Conservation (phyloP, 192 early-diverging fungal species). For the Powellomyces hirtus region DNA sequence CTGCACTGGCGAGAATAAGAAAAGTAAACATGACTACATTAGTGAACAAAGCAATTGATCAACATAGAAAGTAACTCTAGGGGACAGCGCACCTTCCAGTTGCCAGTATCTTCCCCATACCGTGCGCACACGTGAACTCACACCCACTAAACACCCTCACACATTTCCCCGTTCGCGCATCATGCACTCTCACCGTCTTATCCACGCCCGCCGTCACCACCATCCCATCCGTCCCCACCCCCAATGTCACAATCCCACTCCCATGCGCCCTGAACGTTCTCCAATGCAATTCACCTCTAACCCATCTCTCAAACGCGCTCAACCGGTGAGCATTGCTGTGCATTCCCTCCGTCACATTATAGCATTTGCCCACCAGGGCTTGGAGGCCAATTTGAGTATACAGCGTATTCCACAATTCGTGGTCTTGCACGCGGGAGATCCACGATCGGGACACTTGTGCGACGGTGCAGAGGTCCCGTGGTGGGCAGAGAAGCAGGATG, state of each 20-base stretch:
- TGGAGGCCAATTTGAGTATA: slow-evolving; percentile 33
- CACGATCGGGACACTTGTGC: slow-evolving; percentile 21
- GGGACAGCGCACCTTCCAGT: slow-evolving; percentile 28
- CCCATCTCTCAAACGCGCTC: slow-evolving; percentile 24
- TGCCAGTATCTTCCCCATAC: slow-evolving; percentile 21
- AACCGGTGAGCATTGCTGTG: slow-evolving; percentile 29
- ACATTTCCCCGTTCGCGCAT: slow-evolving; percentile 11
- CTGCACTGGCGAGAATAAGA: slow-evolving; percentile 17
- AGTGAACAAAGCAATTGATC: neutral
- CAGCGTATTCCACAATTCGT: slow-evolving; percentile 27
- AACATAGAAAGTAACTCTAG: neutral
- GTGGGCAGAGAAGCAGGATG: slow-evolving; percentile 29
- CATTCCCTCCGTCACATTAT: slow-evolving; percentile 1
- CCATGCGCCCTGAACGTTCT: slow-evolving; percentile 25
- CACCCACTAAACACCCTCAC: slow-evolving; percentile 27
- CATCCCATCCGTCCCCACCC: slow-evolving; percentile 22
- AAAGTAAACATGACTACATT: no score
- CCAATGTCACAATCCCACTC: slow-evolving; percentile 18
- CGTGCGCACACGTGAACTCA: slow-evolving; percentile 20
- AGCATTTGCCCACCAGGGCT: slow-evolving; percentile 23
- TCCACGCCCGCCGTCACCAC: slow-evolving; percentile 32
- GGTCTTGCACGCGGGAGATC: slow-evolving; percentile 4
- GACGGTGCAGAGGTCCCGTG: slow-evolving; percentile 32
- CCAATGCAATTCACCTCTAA: slow-evolving; percentile 22
- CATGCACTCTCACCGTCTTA: slow-evolving; percentile 15